These are phyloP conservation scores for Beauveria caledonica DNA, from an alignment of 2,329 filamentous ascomycete genomes.

Conservation along the genomic window DNA sequence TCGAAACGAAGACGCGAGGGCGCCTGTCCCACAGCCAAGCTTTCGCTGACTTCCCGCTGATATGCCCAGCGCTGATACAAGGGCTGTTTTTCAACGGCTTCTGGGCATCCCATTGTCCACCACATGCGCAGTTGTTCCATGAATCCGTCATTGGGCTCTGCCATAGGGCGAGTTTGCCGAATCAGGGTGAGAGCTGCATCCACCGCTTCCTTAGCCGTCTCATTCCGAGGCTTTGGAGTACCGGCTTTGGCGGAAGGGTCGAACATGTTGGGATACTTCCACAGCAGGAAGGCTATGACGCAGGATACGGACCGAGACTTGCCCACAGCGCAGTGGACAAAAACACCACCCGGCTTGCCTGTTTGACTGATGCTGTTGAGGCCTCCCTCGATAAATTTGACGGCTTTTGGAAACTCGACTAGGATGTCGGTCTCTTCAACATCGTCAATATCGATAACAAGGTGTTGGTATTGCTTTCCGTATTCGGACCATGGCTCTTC, in stretches of 20 bases:
- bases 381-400: slow-evolving; percentile 75
- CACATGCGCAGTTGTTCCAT: slow-evolving; percentile 82
- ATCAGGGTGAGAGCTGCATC: slow-evolving; percentile 59
- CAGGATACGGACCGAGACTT: slow-evolving; percentile 87
- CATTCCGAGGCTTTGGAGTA: slow-evolving; percentile 19
- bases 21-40: slow-evolving; percentile 64
- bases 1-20: slow-evolving; percentile 80
- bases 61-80: slow-evolving; percentile 69
- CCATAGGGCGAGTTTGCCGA: slow-evolving; percentile 62
- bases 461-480: slow-evolving; percentile 57
- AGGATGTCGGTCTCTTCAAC: slow-evolving; percentile 82
- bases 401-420: slow-evolving; percentile 67
- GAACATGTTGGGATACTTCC: slow-evolving; percentile 50
- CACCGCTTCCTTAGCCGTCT: slow-evolving; percentile 40
- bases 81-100: slow-evolving; percentile 55
- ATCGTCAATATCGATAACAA: slow-evolving; percentile 81
- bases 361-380: slow-evolving; percentile 31
- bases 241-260: slow-evolving; percentile 29
- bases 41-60: slow-evolving; percentile 45
- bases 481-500: slow-evolving; percentile 40
- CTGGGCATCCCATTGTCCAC: slow-evolving; percentile 77
- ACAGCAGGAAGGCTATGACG: slow-evolving; percentile 77
- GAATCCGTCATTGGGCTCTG: slow-evolving; percentile 87
- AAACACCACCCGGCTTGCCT: slow-evolving; percentile 34
- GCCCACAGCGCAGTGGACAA: slow-evolving; percentile 79